Conservation (phyloP, 2,329 filamentous ascomycete genomes). For the Xylaria sp. region DNA sequence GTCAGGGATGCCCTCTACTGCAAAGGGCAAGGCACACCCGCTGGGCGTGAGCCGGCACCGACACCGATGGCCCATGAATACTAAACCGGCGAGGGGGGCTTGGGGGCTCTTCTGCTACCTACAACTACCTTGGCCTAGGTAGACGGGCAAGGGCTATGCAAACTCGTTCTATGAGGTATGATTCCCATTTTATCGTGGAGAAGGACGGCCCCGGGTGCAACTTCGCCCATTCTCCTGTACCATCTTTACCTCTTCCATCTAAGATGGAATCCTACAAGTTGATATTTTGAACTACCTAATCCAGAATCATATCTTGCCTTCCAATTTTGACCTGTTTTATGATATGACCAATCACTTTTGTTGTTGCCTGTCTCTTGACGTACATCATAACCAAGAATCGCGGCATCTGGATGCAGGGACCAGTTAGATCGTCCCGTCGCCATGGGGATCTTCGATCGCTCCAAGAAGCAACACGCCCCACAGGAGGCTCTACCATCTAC, state of each 20-base stretch:
- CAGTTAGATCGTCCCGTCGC: constrained; percentile 2
- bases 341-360: constrained; percentile 6
- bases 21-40: constrained; percentile 35
- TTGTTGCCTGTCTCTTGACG: constrained; percentile 14
- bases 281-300: constrained; percentile 3
- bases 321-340: constrained; percentile 4
- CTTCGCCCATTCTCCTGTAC: constrained; percentile 10
- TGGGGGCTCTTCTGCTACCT: constrained; percentile 16
- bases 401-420: constrained; percentile 8
- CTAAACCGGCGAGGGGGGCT: constrained; percentile 17
- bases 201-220: constrained; percentile 8
- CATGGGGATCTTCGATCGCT: constrained; percentile 24
- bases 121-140: too few relatives aligned
- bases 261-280: too few relatives aligned
- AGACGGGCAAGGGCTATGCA: too few relatives aligned
- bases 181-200: too few relatives aligned
- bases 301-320: constrained; percentile 6
- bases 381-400: constrained; percentile 3
- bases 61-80: constrained; percentile 18
- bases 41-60: constrained; percentile 17
- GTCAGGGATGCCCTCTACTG: constrained; percentile 16
- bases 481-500: constrained; percentile 7
- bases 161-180: too few relatives aligned
- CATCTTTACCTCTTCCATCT: too few relatives aligned
- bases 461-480: constrained; percentile 18